Evolutionary conservation across 2,329 filamentous ascomycete species (phyloP).

Genomic region (Madurella fahalii): DNA sequence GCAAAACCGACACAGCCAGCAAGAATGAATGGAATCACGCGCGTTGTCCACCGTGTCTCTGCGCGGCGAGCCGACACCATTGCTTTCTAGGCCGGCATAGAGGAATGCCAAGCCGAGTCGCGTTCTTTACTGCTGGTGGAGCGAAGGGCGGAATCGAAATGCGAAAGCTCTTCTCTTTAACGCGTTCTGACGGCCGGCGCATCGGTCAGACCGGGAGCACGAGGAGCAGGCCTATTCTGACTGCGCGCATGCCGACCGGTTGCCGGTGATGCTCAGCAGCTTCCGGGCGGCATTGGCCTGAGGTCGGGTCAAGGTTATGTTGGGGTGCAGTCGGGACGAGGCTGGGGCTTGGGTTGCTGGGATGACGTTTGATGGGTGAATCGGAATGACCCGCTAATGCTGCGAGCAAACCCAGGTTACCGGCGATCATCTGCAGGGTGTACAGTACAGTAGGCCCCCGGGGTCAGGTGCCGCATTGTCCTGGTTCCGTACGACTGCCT

Average conservation of each 20-base stretch:
- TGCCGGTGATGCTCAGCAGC: background rate
- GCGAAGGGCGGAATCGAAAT: background rate
- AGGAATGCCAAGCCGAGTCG: background rate
- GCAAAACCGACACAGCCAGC: slow-evolving; percentile 62
- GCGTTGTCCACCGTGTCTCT: slow-evolving; percentile 46
- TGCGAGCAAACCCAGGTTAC: too few relatives aligned
- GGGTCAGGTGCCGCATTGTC: too few relatives aligned
- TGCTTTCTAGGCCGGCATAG: slow-evolving; percentile 2
- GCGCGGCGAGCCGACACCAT: slow-evolving; percentile 24
- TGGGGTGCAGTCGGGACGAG: too few relatives aligned
- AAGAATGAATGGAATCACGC: slow-evolving; percentile 67
- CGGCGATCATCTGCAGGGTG: too few relatives aligned
- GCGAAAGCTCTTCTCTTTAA: background rate
- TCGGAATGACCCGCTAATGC: too few relatives aligned
- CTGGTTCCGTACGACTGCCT: too few relatives aligned
- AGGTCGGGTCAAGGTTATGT: background rate
- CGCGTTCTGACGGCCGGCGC: too few relatives aligned
- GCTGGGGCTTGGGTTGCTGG: too few relatives aligned
- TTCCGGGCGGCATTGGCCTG: background rate
- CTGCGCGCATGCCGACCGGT: background rate
- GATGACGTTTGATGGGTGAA: too few relatives aligned
- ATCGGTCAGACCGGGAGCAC: background rate
- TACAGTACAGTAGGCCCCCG: too few relatives aligned
- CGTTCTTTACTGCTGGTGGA: background rate
- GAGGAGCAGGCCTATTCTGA: background rate